Base-by-base conservation (phyloP, 2,329 filamentous ascomycete species). In the Verruconis gallopava region DNA sequence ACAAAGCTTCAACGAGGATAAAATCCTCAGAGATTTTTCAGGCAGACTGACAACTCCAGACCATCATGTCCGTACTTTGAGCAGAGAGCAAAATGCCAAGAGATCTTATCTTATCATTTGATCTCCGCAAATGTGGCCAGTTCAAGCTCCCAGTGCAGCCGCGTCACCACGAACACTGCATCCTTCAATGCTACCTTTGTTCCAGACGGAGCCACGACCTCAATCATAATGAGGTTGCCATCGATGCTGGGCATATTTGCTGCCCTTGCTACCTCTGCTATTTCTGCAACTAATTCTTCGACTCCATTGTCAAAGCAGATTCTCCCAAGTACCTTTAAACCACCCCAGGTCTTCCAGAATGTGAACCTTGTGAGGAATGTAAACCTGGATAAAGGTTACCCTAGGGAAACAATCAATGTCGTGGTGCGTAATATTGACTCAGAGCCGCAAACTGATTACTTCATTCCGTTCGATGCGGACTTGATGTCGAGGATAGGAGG, bases 301-400 rank as follows among this genome's bases (percentile, higher is more conserved):
- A 67, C 77, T 47, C 75, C 77, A 34, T 62, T 73, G 51, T 69
- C 62, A 30, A 64, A 57, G 50, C 62, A 65, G 52, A 63, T 71
- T 54, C 62, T 69, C 28, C 57, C 65, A 19, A 56, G 56, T 49
- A 59, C 57, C 47, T 94, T 95, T 68, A 81, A 75, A 62, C 86
- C 89, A 42, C 81, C 88, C 12, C 83, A 85, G 59, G 83, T 88
- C 51, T 98, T 94, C 69, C 85, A 88, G 67, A 95, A 98, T 64
- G 73, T 73, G 62, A 96, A 98, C 60, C 65, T 96, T 21, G 81
- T 96, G 40, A 83, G 91, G 54, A 79, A 82, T 49, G 80, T 93
- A 56, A 94, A 93, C 51, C 65, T 95, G 45, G 89, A 96, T 64
- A 96, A 95, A 71, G 83, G 78, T 51, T 96, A 91, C 55, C 78